Evolutionary conservation across 192 early-diverging fungal genomes (phyloP).

Genomic region (Ambispora gerdemannii): DNA sequence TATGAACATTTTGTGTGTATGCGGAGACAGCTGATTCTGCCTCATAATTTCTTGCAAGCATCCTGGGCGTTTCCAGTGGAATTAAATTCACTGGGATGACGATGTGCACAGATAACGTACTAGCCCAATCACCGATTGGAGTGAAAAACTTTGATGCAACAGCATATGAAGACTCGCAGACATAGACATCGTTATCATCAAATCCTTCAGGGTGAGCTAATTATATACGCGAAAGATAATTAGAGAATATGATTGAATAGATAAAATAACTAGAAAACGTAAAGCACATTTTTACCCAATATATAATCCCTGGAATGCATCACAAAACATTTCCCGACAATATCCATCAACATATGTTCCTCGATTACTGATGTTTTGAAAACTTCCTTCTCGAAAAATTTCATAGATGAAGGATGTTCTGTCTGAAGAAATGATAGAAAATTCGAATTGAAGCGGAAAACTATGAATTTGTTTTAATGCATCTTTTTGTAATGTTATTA

Average conservation of each 20-base stretch:
- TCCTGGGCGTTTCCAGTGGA: background rate
- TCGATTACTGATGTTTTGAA: conserved; percentile 38
- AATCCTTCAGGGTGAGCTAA: conserved; percentile 20
- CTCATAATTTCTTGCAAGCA: background rate
- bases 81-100: background rate
- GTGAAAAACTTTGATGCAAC: background rate
- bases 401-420: conserved; percentile 36
- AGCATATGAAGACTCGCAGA: conserved; percentile 38
- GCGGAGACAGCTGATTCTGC: background rate
- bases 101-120: background rate
- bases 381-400: conserved; percentile 40
- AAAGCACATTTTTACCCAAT: conserved; percentile 20
- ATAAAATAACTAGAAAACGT: background rate
- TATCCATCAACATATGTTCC: conserved; percentile 36
- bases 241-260: background rate
- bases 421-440: conserved; percentile 21
- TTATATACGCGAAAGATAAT: too few relatives aligned
- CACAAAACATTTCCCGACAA: conserved; percentile 36
- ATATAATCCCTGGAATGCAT: conserved; percentile 38
- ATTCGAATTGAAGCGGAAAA: background rate
- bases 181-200: conserved; percentile 39
- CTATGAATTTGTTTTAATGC: too few relatives aligned
- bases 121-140: background rate
- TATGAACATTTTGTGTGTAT: background rate
- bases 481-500: background rate